A percentile compares a stretch with the other conserved stretches of the same genome.
These are phyloP conservation scores for Prunus davidiana DNA, from an alignment of 306 rosid genomes.

Conservation along the genomic window DNA sequence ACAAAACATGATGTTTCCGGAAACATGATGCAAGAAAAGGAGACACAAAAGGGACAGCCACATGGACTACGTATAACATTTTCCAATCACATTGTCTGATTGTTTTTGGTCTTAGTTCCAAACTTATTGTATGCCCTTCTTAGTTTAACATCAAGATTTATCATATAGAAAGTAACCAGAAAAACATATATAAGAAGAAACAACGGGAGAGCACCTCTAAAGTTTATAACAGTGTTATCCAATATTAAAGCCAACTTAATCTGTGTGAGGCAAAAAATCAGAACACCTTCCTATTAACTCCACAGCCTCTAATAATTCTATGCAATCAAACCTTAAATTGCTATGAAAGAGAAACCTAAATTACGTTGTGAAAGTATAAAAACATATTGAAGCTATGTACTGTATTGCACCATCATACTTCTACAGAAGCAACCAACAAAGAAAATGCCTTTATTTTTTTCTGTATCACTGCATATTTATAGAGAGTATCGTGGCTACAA, in stretches of 20 bases:
- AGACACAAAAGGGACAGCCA: neutral
- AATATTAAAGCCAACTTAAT: neutral
- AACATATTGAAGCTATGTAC: neutral
- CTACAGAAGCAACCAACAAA: neutral
- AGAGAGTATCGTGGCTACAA: neutral
- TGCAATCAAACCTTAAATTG: neutral
- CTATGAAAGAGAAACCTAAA: neutral
- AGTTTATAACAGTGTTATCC: neutral
- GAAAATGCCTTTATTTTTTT: neutral
- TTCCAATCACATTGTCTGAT: neutral
- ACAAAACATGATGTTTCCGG: neutral
- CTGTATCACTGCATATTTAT: neutral
- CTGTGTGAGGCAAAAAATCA: neutral
- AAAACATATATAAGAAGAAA: neutral
- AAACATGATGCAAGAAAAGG: neutral
- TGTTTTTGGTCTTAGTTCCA: neutral
- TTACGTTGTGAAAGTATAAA: neutral
- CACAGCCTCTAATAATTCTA: neutral
- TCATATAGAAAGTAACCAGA: neutral
- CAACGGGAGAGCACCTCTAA: neutral
- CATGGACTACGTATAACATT: neutral
- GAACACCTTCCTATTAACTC: neutral
- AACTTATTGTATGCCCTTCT: neutral
- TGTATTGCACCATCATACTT: neutral
- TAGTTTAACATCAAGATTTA: neutral